Conservation (phyloP, 805 yeast genomes). For the Wickerhamiella qilinensis region DNA sequence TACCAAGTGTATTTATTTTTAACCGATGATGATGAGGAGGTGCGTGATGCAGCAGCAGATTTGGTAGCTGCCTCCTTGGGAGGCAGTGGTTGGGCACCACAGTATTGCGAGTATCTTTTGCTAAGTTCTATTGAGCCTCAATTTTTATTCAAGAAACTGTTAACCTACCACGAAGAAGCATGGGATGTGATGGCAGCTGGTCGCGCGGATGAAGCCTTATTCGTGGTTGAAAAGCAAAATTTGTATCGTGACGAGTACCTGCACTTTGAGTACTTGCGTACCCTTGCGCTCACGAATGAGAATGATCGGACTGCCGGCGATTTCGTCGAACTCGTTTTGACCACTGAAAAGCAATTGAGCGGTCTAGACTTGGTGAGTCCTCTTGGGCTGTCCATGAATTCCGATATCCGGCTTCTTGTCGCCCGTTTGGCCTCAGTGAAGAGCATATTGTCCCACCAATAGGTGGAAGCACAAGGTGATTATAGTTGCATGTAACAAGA, state of each 20-base stretch:
- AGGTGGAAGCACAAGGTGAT: too few species aligned
- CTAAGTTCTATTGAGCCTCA: conserved; percentile 4
- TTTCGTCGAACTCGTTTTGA: too few species aligned
- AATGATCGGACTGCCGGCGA: too few species aligned
- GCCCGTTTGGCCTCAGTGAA: background rate
- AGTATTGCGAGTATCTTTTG: conserved; percentile 6
- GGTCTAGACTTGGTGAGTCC: background rate
- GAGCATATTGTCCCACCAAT: too few species aligned
- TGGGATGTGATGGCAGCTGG: conserved; percentile 14
- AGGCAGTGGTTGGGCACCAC: conserved; percentile 5
- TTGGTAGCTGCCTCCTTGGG: conserved; percentile 24
- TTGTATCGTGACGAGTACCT: conserved; percentile 39
- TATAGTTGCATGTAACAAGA: too few species aligned
- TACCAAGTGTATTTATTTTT: conserved; percentile 10
- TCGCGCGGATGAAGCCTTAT: conserved; percentile 28
- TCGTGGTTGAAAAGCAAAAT: conserved; percentile 53
- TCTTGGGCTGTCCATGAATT: background rate
- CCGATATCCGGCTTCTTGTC: background rate
- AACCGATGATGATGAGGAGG: conserved; percentile 50
- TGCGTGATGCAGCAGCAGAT: conserved; percentile 33
- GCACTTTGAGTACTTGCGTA: background rate
- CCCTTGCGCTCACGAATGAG: background rate
- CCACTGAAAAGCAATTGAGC: too few species aligned
- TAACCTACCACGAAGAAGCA: conserved; percentile 7
- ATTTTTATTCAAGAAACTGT: conserved; percentile 4